A percentile compares a stretch with the other conserved stretches of the same genome.
These are phyloP conservation scores for Debaryomyces hansenii DNA, from an alignment of 805 yeast genomes.

Conservation along the genomic window DNA sequence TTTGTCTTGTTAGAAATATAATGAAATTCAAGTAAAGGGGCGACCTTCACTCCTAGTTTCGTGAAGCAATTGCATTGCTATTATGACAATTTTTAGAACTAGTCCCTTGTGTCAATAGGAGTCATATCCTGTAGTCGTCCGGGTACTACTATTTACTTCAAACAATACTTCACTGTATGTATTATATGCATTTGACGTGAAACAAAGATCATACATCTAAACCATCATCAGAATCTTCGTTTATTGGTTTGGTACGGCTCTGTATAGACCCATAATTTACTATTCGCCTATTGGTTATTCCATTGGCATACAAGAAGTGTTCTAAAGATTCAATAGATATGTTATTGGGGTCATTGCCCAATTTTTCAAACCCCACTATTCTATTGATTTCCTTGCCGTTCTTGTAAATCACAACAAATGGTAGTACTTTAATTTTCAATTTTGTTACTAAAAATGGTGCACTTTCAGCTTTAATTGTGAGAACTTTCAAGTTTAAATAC, in stretches of 20 bases:
- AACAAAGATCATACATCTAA: conserved; percentile 3
- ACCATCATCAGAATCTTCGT: conserved; percentile 12
- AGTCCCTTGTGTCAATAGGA: too few species aligned
- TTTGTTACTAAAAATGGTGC: conserved; percentile 74
- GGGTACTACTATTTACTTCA: too few species aligned
- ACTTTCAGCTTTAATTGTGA: conserved; percentile 56
- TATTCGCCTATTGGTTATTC: conserved; percentile 16
- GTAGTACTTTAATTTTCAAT: conserved; percentile 64
- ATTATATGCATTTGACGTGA: too few species aligned
- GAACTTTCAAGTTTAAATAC: conserved; percentile 55
- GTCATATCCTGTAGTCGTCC: too few species aligned
- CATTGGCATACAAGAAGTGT: conserved; percentile 14
- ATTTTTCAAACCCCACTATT: conserved; percentile 67
- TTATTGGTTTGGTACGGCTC: not conserved
- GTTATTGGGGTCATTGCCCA: conserved; percentile 47
- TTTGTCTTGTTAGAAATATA: too few species aligned
- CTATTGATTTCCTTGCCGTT: conserved; percentile 60
- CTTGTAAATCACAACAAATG: conserved; percentile 63
- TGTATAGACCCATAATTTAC: conserved; percentile 11
- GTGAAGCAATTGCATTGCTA: too few species aligned
- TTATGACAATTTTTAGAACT: too few species aligned
- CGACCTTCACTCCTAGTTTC: too few species aligned
- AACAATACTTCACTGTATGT: too few species aligned
- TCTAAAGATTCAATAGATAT: conserved; percentile 54
- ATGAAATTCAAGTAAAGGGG: too few species aligned